Evolutionary conservation across 164 flowering plant species (phyloP), one percentile per base, ranked within the genome.

Genomic region (Taxillus chinensis): DNA sequence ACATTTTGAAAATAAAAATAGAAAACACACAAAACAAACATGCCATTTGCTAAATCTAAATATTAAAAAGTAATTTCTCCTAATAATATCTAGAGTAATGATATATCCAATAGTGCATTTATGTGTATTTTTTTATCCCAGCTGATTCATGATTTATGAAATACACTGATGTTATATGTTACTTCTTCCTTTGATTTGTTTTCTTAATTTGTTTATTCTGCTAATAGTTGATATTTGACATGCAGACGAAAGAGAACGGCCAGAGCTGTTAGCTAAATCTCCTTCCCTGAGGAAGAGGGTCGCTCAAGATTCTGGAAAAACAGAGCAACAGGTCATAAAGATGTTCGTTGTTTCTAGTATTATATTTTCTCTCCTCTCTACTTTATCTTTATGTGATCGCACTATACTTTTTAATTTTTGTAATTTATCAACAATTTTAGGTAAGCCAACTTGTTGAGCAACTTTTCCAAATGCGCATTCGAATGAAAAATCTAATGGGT

Each of bases 221-320:
- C 13, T 48, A 43, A 27, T 27, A 27, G 27, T 27, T 27, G 0
- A 27, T 27, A 27, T 27, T 61, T 41, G 59, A 2, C 43, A 68
- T 72, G 64, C 83, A 93, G 99, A 90, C 95, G 99, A 93, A 74
- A 86, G 95, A 74, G 97, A 90, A 74, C 82, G 86, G 55, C 99
- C 97, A 69, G 97, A 90, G 72, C 70, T 93, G 55, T 69, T 93
- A 71, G 97, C 97, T 14, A 95, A 93, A 75, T 90, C 99, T 39
- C 85, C 91, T 64, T 79, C 6, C 1, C 77, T 92, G 75, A 86
- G 99, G 68, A 93, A 90, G 73, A 74, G 96, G 76, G 71, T 93
- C 62, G 99, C 99, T 62, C 71, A 75, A 69, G 97, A 79, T 3
- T 93, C 97, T 58, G 97, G 95, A 55, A 88, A 83, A 77, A 85